phyloP scores from a whole-genome alignment of 1,284 basidiomycete genomes.

The Trichosporon sp. region DNA sequence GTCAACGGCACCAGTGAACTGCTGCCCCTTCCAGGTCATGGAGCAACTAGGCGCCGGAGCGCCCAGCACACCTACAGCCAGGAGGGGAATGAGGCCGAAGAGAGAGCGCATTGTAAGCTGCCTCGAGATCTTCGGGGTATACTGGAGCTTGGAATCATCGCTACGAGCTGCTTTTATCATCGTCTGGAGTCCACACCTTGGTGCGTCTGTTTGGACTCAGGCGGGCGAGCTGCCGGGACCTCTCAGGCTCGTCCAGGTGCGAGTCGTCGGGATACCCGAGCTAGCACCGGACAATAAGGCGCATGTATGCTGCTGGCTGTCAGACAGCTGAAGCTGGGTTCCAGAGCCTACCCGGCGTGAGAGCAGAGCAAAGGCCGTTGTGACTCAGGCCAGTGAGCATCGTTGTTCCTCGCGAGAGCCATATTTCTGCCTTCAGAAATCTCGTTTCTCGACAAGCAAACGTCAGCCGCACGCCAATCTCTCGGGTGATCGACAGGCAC shows the following conservation, averaged over 20 bases:
- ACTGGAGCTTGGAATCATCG: not conserved
- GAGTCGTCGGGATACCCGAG: too few species aligned
- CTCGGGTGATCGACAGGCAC: not conserved
- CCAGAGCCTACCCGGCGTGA: not conserved
- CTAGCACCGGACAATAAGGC: not conserved
- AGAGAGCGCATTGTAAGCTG: conserved; percentile 2
- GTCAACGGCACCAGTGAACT: not conserved
- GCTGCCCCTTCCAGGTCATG: not conserved
- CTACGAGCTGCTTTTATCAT: not conserved
- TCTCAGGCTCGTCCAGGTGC: too few species aligned
- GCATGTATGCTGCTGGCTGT: not conserved
- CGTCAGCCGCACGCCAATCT: not conserved
- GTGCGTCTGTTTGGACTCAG: too few species aligned
- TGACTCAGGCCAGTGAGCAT: not conserved
- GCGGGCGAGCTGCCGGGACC: too few species aligned
- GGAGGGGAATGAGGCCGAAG: not conserved
- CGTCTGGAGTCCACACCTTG: too few species aligned
- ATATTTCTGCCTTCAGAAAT: not conserved
- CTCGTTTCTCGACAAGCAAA: not conserved
- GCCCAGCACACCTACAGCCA: not conserved
- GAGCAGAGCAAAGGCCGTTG: not conserved
- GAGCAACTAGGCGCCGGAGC: not conserved
- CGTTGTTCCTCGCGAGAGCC: not conserved
- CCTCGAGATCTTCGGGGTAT: not conserved
- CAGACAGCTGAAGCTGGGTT: not conserved